Base-by-base conservation (phyloP, 78 protist species). In the Dictyostelium citrinum region DNA sequence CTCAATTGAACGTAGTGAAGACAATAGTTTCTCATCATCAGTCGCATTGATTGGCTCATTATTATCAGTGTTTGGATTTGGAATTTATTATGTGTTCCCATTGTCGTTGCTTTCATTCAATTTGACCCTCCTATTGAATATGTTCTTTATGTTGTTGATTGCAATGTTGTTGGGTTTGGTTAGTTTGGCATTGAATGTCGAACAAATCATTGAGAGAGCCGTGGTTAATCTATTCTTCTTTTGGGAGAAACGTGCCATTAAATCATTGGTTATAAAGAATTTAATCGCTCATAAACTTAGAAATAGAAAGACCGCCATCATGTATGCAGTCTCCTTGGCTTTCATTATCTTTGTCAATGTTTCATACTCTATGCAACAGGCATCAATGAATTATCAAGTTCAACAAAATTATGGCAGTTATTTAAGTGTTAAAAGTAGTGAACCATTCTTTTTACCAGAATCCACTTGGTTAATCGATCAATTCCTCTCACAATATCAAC, bases 291-390 rank as follows among this genome's bases (percentile, higher is more conserved):
- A 98, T 79, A 81, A 98, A n/a, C 14, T 31, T n/a, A 68, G 99
- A 27, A 98, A 98, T 79, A 83, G 99, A 55, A 98, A 98, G 95
- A 98, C 99, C 12, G 93, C 99, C 6, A 14, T 97, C 64, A 96
- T 98, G 98, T 98, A 96, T 77, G 84, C 99, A 17, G 45, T 96
- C 4, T 41, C 97, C 3, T 74, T 98, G 77, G 97, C 91, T 29
- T 98, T 98, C 84, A 93, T 98, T 49, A 91, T 98, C 72, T 98
- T 98, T 75, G 91, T 98, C 70, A 58, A 90, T 31, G 98, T 98
- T 39, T 16, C 90, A 10, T 79, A 86, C 79, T 37, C 82, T 5
- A 39, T 96, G 14, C 97, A 93, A 72, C 84, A 77, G n/a, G 67
- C 90, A 14, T 85, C 96, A 8, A 64, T 93, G 82, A 64, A 83